Evolutionary conservation across 164 flowering plant species (phyloP), one percentile per base, ranked within the genome.

Genomic region (Saururus chinensis): DNA sequence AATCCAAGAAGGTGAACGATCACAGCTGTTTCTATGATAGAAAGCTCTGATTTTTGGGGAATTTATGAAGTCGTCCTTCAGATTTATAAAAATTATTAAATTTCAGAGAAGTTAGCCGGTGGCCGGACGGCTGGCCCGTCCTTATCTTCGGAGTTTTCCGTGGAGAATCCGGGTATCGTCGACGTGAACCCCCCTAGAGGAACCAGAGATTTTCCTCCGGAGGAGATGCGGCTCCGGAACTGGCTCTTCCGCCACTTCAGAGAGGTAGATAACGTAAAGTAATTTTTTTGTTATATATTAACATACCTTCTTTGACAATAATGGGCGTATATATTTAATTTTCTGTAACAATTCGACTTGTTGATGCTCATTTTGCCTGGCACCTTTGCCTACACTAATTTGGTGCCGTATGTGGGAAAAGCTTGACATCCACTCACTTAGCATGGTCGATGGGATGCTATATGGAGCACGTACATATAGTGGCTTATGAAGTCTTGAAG

Each of bases 121-220:
- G 49, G 49, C 17, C 49, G 49, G 49, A 9, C 14, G 49, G 49
- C 11, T 4, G 49, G 49, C 17, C 14, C 2, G 17, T 12, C 49
- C 14, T 45, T 45, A 13, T 45, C 49, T 12, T 0, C 14, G 49
- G 49, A 12, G 49, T 7, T 12, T 13, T 41, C 19, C 19, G 40
- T 0, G 4, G 67, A 64, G 6, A 56, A 25, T 21, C 55, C 20
- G 40, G 54, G 60, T 7, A 40, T 53, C 16, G 84, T 93, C 58
- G 98, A 93, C 62, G 92, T 88, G 19, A 89, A 88, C 76, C 98
- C 98, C 53, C 98, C 97, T 17, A 86, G 77, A 73, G 99, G 97
- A 17, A 93, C 99, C 20, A 74, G 99, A 17, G 99, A 90, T 70
- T 93, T 93, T 66, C 86, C 99, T 22, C 97, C 99, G 0, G 96